A percentile compares a stretch with the other conserved stretches of the same genome.
Evolutionary conservation across 306 rosid genomes (phyloP).

Genomic region (barrel medic (Medicago truncatula)): MtrunA17r5.0-ANR NC_053045.1:52757501-52758000

Average conservation of each 20-base stretch:
- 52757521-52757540: too few species aligned
- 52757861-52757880: too few species aligned
- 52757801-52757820: not conserved
- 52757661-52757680: constrained; percentile 1
- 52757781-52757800: not conserved
- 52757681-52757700: not conserved
- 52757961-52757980: too few species aligned
- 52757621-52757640: not conserved
- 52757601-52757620: not conserved
- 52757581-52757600: not conserved
- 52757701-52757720: constrained; percentile 29
- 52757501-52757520: too few species aligned
- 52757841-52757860: too few species aligned
- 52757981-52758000: too few species aligned
- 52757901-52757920: too few species aligned
- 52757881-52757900: too few species aligned
- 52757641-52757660: constrained; percentile 33
- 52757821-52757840: too few species aligned
- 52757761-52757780: not conserved
- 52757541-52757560: not conserved
- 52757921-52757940: too few species aligned
- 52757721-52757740: not conserved
- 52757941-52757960: too few species aligned
- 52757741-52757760: not conserved
- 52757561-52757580: not conserved